Evolutionary conservation across 306 rosid species (phyloP).

Genomic region (Datisca glomerata): DNA sequence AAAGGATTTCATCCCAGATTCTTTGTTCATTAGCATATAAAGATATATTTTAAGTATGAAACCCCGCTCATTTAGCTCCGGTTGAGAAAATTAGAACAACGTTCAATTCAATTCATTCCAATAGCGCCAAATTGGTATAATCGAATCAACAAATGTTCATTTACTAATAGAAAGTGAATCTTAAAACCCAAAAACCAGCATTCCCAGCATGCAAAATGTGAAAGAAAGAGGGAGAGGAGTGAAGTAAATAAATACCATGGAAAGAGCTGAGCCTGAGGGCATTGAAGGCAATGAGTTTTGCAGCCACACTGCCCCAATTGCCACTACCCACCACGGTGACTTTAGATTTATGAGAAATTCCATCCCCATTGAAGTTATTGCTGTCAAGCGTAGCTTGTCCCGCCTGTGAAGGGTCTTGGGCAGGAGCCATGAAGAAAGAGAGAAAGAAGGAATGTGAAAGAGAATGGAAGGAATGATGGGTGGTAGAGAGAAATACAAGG

Average conservation of each 20-base stretch:
- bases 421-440: slow-evolving; percentile 40
- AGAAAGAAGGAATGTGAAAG: slow-evolving; percentile 12
- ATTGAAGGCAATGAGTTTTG: slow-evolving; percentile 85
- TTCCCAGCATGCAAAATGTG: slow-evolving; percentile 11
- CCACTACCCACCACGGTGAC: slow-evolving; percentile 90
- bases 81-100: no score
- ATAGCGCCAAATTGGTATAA: no score
- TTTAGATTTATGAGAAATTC: slow-evolving; percentile 33
- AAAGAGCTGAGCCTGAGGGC: slow-evolving; percentile 42
- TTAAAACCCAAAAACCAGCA: not conserved
- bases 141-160: no score
- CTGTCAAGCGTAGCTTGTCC: slow-evolving; percentile 11
- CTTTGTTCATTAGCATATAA: no score
- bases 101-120: no score
- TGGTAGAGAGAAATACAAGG: slow-evolving; percentile 1
- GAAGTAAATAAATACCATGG: slow-evolving; percentile 34
- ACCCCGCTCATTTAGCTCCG: no score
- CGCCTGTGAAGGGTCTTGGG: slow-evolving; percentile 14
- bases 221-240: not conserved
- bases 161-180: no score
- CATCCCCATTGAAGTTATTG: slow-evolving; percentile 18
- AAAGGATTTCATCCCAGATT: no score
- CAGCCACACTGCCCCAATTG: slow-evolving; percentile 92
- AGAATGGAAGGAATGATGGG: not conserved
- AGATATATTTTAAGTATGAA: no score